phyloP scores from a whole-genome alignment of 1,284 basidiomycete species.

The Cryptococcus hybrid region DNA sequence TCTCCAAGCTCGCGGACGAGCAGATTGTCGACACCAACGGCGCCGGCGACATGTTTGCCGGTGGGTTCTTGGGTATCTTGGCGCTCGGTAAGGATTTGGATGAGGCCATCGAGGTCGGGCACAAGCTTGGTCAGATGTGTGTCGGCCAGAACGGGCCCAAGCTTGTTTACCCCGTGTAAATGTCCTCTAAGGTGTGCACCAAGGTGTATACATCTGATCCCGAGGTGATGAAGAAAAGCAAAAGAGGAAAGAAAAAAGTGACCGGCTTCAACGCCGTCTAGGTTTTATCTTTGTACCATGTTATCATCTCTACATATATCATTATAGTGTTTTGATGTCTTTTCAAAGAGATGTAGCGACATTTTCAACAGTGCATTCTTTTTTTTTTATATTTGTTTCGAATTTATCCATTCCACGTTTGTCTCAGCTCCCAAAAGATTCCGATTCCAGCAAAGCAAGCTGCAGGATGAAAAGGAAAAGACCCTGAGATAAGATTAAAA shows the following conservation, averaged over 20 bases:
- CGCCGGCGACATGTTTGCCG: constrained; percentile 99
- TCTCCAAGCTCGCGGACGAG: constrained; percentile 62
- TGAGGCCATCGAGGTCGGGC: constrained; percentile 79
- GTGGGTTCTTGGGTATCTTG: constrained; percentile 87
- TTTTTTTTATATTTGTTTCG: too few relatives aligned
- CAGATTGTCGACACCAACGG: constrained; percentile 97
- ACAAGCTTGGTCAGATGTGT: constrained; percentile 86
- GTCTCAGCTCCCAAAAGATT: background rate
- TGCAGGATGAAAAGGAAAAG: background rate
- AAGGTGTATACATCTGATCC: background rate
- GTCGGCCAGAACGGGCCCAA: constrained; percentile 69
- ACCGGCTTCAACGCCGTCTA: constrained; percentile 16
- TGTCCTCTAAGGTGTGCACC: constrained; percentile 27
- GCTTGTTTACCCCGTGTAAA: constrained; percentile 39
- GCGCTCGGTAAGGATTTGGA: constrained; percentile 77
- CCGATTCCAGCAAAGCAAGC: background rate
- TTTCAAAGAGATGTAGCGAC: constrained; percentile 1
- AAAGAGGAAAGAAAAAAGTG: too few relatives aligned
- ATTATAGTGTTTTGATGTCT: too few relatives aligned
- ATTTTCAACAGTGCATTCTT: constrained; percentile 5
- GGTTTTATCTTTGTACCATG: too few relatives aligned
- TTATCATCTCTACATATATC: too few relatives aligned
- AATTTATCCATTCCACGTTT: too few relatives aligned
- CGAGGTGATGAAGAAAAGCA: background rate
- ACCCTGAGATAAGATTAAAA: background rate